phyloP scores from a whole-genome alignment of 345 rosid genomes.

The Lumnitzera littorea region DNA sequence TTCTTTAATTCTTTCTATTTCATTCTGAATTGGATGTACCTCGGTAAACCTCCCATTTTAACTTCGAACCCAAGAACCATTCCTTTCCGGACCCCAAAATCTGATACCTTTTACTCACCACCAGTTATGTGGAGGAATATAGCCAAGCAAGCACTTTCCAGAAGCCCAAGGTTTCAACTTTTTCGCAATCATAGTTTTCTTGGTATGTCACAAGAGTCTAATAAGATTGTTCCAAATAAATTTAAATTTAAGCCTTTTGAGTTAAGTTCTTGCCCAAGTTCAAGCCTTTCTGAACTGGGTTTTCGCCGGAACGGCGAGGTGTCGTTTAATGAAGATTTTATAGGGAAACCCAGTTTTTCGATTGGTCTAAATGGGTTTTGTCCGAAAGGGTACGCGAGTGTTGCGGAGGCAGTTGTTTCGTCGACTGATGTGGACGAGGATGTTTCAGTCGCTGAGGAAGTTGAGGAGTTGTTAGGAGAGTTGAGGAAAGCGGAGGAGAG shows the following conservation, averaged over 20 bases:
- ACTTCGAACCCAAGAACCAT: conserved; percentile 29
- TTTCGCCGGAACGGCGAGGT: conserved; percentile 24
- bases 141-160: conserved; percentile 44
- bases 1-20: not conserved
- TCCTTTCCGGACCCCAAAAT: conserved; percentile 22
- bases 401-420: conserved; percentile 84
- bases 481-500: conserved; percentile 49
- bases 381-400: conserved; percentile 50
- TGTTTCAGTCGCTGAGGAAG: conserved; percentile 45
- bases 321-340: conserved; percentile 22
- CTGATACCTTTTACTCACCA: conserved; percentile 17
- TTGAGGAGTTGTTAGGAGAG: conserved; percentile 53
- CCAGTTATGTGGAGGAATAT: conserved; percentile 71
- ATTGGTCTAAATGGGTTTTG: conserved; percentile 33
- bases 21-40: conserved; percentile 51
- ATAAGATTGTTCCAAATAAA: conserved; percentile 9
- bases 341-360: conserved; percentile 25
- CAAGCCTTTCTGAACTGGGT: conserved; percentile 21
- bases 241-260: conserved; percentile 16
- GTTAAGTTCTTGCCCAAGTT: conserved; percentile 17
- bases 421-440: conserved; percentile 80
- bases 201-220: conserved; percentile 25
- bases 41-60: conserved; percentile 25
- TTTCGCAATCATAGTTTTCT: conserved; percentile 24
- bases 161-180: conserved; percentile 17